phyloP scores from a whole-genome alignment of 768 basidiomycete species.

The Tylopilus plumbeoviolaceoides region DNA sequence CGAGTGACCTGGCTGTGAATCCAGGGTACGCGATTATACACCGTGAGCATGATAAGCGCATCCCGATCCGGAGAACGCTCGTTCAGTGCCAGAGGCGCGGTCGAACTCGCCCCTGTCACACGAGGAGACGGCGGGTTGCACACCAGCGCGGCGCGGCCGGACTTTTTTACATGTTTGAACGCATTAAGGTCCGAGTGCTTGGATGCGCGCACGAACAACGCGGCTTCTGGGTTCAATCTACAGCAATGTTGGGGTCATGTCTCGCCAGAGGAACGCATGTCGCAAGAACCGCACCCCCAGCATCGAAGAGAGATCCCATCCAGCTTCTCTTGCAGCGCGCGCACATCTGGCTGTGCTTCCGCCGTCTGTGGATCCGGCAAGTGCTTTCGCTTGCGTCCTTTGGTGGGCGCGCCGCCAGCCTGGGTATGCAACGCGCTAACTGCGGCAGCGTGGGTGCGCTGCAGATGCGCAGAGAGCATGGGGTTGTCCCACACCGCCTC shows the following conservation, averaged over 20 bases:
- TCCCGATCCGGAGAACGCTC: conserved; percentile 21
- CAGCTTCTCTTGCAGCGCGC: conserved; percentile 46
- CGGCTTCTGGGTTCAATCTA: conserved; percentile 51
- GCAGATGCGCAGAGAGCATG: conserved; percentile 51
- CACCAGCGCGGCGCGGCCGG: conserved; percentile 32
- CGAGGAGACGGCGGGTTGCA: not conserved
- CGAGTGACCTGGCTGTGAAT: conserved; percentile 55
- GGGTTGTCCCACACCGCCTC: conserved; percentile 52
- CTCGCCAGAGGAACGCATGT: not conserved
- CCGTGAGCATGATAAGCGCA: conserved; percentile 54
- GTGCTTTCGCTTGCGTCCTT: conserved; percentile 36
- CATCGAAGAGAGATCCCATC: conserved; percentile 49
- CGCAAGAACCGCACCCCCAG: conserved; percentile 50
- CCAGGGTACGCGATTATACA: conserved; percentile 62
- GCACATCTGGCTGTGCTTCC: conserved; percentile 44
- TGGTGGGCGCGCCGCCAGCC: conserved; percentile 27
- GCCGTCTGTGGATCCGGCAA: conserved; percentile 14
- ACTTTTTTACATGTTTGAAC: conserved; percentile 31
- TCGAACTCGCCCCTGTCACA: not conserved
- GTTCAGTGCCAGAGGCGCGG: not conserved
- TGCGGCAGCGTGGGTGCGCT: conserved; percentile 47
- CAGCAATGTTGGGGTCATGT: conserved; percentile 1
- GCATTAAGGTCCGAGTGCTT: conserved; percentile 67
- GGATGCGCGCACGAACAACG: conserved; percentile 58
- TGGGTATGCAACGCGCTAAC: conserved; percentile 36